Base-by-base conservation (phyloP, 2,329 filamentous ascomycete species). In the Penicillium sp. region DNA sequence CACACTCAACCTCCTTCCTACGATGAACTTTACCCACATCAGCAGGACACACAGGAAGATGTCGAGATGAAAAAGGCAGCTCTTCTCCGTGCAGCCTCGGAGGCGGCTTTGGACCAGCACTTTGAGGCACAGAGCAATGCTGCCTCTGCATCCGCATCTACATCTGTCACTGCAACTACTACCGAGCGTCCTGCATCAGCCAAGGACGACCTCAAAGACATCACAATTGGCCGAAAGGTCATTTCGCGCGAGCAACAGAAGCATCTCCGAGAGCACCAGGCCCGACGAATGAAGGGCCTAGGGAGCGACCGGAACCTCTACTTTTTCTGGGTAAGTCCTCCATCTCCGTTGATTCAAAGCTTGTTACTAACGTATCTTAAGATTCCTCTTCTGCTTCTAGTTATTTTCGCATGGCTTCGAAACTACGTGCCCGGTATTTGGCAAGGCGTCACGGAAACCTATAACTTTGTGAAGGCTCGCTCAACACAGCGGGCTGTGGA, bases 1-100 rank as follows among this genome's bases (percentile, higher is more conserved):
- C 68, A 79, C 8, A 71, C 75, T 3, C 74, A 79, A 26, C 86
- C 86, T 7, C 87, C 87, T 8, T 80, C 87, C 0, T 93, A 93
- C 55, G 83, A 89, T 43, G 87, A 90, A 39, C 79, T 93, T 23
- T 93, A 82, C 64, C 87, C 86, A 4, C 63, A 65, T 32, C 62
- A 69, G 20, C 65, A 65, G 26, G 49, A 55, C 24, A 57, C 57
- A 18, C 66, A 64, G 45, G 65, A 73, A 37, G 55, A 54, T 10
- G 63, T 60, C 29, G 69, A 69, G 23, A 57, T 72, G 6, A 74
- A 75, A 47, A 72, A 72, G 45, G 63, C 63, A 8, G 70, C 67
- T n/a, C 56, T 71, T 32, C 42, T 74, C 10, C 66, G 64, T 44
- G 72, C 72, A 6, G 71, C 69, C 16, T 60, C 69, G 2, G 73